These are phyloP conservation scores for Pichia deserticola DNA, from an alignment of 805 yeast genomes.

Conservation along the genomic window DNA sequence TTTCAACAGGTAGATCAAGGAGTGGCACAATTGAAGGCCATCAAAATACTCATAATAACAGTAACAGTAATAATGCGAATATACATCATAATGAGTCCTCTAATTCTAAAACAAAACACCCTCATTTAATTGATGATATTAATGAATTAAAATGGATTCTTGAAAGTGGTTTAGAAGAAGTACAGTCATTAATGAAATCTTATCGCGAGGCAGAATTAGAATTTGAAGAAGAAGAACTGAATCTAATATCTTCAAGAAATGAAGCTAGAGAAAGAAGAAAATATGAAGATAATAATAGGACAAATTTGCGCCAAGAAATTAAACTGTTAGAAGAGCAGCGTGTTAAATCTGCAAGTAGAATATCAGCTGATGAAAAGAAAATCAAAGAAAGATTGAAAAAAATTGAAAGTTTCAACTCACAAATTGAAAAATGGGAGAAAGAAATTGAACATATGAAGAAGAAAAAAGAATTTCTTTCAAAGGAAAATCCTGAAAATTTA, in stretches of 20 bases:
- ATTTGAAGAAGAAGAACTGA: slow-evolving; percentile 32
- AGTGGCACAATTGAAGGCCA: slow-evolving; percentile 29
- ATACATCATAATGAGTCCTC: slow-evolving; percentile 10
- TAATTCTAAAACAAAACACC: slow-evolving; percentile 14
- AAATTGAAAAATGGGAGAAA: slow-evolving; percentile 29
- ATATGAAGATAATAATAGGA: slow-evolving; percentile 34
- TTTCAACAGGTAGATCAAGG: slow-evolving; percentile 23
- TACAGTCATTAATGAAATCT: slow-evolving; percentile 29
- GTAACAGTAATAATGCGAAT: slow-evolving; percentile 5
- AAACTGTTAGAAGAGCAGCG: slow-evolving; percentile 36
- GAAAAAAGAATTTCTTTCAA: slow-evolving; percentile 1
- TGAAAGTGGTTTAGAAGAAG: slow-evolving; percentile 36
- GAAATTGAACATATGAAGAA: slow-evolving; percentile 22
- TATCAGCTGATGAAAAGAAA: slow-evolving; percentile 27
- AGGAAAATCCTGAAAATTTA: slow-evolving; percentile 15
- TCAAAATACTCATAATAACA: slow-evolving; percentile 6
- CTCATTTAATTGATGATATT: slow-evolving; percentile 32
- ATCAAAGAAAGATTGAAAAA: slow-evolving; percentile 23
- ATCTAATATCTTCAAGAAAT: slow-evolving; percentile 28
- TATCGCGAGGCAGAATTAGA: slow-evolving; percentile 29
- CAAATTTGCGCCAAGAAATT: slow-evolving; percentile 33
- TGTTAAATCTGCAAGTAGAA: slow-evolving; percentile 29
- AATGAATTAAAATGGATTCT: slow-evolving; percentile 36
- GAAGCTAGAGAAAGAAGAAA: slow-evolving; percentile 34
- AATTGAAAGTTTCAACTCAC: slow-evolving; percentile 28